Evolutionary conservation across 2,329 filamentous ascomycete species (phyloP).

Genomic region (Cercospora brassicicola): DNA sequence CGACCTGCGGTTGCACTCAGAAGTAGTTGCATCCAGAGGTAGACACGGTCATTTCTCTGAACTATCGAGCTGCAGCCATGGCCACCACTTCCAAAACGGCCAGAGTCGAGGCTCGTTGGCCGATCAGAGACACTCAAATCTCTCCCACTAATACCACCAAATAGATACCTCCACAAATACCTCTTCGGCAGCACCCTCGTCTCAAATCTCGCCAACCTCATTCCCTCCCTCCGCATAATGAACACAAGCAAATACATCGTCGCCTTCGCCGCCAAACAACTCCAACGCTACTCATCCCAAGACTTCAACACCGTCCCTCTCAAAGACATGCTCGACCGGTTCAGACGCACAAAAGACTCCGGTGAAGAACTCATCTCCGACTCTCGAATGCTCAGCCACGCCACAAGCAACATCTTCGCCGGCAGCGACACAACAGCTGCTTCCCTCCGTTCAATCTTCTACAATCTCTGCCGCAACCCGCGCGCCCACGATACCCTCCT

Average conservation of each 20-base stretch:
- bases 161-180: conserved; percentile 22
- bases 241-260: conserved; percentile 30
- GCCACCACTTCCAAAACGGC: not conserved
- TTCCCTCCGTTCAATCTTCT: conserved; percentile 38
- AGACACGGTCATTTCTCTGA: not conserved
- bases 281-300: conserved; percentile 24
- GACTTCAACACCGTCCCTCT: conserved; percentile 23
- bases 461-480: conserved; percentile 41
- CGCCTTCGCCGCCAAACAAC: conserved; percentile 26
- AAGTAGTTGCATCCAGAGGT: too few relatives aligned
- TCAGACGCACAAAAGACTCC: conserved; percentile 29
- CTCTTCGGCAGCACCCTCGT: conserved; percentile 29
- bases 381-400: conserved; percentile 24
- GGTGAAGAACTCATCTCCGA: conserved; percentile 27
- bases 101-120: not conserved
- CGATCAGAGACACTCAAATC: not conserved
- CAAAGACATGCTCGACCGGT: conserved; percentile 30
- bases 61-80: not conserved
- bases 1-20: too few relatives aligned
- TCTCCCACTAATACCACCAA: not conserved
- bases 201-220: conserved; percentile 19
- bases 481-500: conserved; percentile 35
- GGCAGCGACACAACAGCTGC: conserved; percentile 41
- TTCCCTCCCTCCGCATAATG: conserved; percentile 22
- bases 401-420: conserved; percentile 47